Evolutionary conservation across 139 green algal genomes (phyloP).

Genomic region (Mesostigma viride): DNA sequence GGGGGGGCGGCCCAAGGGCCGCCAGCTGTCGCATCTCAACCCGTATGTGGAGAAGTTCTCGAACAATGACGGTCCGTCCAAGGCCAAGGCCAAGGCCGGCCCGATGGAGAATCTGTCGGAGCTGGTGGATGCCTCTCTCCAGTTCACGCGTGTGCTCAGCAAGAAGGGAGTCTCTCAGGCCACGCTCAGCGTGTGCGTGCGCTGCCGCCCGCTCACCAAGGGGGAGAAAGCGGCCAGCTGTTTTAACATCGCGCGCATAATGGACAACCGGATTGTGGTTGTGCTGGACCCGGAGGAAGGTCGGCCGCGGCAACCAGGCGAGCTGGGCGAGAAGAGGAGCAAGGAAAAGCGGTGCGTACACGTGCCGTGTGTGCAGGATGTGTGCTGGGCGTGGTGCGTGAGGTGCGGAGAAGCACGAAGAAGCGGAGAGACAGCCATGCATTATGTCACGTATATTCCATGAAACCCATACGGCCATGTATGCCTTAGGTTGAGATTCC

Average conservation of each 20-base stretch:
- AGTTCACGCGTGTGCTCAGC: conserved; percentile 18
- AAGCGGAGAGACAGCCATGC: too few species aligned
- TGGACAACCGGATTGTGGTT: conserved; percentile 27
- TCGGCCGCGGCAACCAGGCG: conserved; percentile 12
- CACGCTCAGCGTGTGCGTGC: conserved; percentile 9
- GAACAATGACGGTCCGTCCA: too few species aligned
- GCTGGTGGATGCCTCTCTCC: conserved; percentile 15
- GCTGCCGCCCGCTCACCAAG: not conserved
- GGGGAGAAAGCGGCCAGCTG: not conserved
- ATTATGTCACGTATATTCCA: too few species aligned
- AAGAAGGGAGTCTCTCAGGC: conserved; percentile 18
- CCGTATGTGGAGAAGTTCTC: too few species aligned
- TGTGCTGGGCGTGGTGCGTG: too few species aligned
- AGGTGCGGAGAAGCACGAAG: too few species aligned
- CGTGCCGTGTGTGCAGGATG: not conserved
- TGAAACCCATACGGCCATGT: too few species aligned
- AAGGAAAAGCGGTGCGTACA: not conserved
- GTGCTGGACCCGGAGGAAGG: conserved; percentile 34
- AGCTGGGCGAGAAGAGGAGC: not conserved
- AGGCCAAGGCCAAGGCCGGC: too few species aligned
- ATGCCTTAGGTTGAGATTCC: too few species aligned
- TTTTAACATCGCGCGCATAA: conserved; percentile 12
- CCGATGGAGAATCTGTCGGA: conserved; percentile 17
- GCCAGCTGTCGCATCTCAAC: too few species aligned
- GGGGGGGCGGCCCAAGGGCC: too few species aligned